Base-by-base conservation (phyloP, 2,329 filamentous ascomycete species). In the Calcarisporium arbuscula region DNA sequence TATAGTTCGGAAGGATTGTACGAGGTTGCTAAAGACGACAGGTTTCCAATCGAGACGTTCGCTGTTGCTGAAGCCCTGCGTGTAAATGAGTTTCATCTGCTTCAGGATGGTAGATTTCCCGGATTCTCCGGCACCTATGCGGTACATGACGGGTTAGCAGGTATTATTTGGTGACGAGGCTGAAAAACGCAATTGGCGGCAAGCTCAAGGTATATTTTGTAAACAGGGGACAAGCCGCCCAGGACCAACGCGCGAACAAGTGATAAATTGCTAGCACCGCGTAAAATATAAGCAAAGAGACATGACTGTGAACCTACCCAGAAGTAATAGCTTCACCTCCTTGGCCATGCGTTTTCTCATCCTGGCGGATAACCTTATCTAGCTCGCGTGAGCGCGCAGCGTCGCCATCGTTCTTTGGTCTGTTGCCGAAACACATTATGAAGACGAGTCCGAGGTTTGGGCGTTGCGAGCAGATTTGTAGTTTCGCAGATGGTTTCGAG, bases 51-150 rank as follows among this genome's bases (percentile, higher is more conserved):
- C 87, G 46, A 94, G 79, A 60, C 88, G 85, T 61, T 96, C 92
- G 45, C 77, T 80, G 52, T 85, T 84, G 53, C 80, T 86, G 66
- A 96, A 96, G 32, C 92, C 90, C 60, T 88, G 81, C 11, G 87
- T 80, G 60, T 96, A 92, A 50, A 98, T 95, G 61, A 98, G 80
- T 60, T 90, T 90, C 92, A 98, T 96, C 70, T 96, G 90, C 68
- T 96, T 96, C 46, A 96, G 77, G 40, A 96, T 89, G 2, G 90
- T 96, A 8, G 90, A 95, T 65, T 96, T 96, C 46, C 90, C 62
- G 29, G 62, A 63, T 85, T 96, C 90, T 56, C 90, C 90, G 51
- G 90, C 90, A 60, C 90, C 89, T 95, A 49, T 44, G 25, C 25
- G 7, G n/a, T 23, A 38, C 36, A 45, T 41, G 34, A 15, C 22